Conservation (phyloP, 169 alveolate genomes). For the Toxoplasma gondii region DNA sequence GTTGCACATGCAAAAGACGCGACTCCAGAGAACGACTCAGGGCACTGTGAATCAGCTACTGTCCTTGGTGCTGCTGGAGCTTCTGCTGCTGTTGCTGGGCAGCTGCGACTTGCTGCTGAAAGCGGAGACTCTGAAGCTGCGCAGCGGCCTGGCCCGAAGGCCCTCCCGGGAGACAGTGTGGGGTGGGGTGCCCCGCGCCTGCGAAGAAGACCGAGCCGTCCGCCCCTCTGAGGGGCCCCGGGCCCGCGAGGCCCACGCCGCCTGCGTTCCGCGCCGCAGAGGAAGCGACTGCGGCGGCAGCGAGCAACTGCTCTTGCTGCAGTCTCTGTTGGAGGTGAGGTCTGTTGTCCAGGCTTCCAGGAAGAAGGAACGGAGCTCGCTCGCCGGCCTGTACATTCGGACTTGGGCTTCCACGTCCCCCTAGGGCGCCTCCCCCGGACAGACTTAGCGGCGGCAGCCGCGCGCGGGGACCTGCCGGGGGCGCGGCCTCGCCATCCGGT, state of each 20-base stretch:
- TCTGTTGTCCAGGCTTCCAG: neutral
- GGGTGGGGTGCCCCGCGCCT: neutral
- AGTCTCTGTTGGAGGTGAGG: slow-evolving; percentile 2
- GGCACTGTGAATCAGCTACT: too few relatives aligned
- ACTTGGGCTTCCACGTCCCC: neutral
- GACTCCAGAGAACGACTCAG: too few relatives aligned
- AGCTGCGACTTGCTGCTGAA: slow-evolving; percentile 15
- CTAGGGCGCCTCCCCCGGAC: neutral
- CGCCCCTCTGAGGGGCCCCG: neutral
- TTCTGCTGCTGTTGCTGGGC: slow-evolving; percentile 30
- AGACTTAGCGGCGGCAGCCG: too few relatives aligned
- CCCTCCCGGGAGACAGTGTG: slow-evolving; percentile 1
- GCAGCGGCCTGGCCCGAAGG: neutral
- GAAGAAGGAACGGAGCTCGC: neutral
- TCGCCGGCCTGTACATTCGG: neutral
- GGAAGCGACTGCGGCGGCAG: slow-evolving; percentile 13
- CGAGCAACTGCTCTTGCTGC: slow-evolving; percentile 10
- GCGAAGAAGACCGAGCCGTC: neutral
- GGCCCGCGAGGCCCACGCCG: neutral
- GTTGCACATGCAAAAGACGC: too few relatives aligned
- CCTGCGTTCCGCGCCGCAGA: neutral
- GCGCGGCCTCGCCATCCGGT: neutral
- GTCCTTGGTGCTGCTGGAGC: slow-evolving; percentile 12
- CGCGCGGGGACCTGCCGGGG: neutral
- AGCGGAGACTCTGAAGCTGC: neutral